Conservation (phyloP, 2,329 filamentous ascomycete species). For the Phialophora expanda region DNA sequence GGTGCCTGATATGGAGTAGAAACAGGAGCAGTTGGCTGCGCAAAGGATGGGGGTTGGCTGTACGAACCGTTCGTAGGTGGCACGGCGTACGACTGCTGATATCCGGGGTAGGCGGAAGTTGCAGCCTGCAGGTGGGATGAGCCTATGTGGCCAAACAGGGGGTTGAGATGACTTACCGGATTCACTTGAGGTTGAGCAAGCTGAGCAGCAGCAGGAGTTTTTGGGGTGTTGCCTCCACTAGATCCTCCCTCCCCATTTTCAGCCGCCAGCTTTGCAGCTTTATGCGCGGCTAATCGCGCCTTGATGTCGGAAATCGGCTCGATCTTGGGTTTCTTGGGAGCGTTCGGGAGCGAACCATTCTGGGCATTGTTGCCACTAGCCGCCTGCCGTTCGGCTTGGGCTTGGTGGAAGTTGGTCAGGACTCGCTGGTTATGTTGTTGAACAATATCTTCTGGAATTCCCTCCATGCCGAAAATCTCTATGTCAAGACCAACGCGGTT, state of each 20-base stretch:
- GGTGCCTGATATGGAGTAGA: slow-evolving; percentile 29
- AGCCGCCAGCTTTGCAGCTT: slow-evolving; percentile 64
- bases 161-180: slow-evolving; percentile 50
- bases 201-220: slow-evolving; percentile 55
- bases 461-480: slow-evolving; percentile 98
- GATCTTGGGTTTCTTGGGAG: slow-evolving; percentile 68
- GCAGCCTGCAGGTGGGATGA: slow-evolving; percentile 27
- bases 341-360: slow-evolving; percentile 57
- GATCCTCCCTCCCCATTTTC: slow-evolving; percentile 63
- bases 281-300: slow-evolving; percentile 77
- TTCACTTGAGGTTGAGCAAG: slow-evolving; percentile 46
- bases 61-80: slow-evolving; percentile 37
- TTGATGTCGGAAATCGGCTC: slow-evolving; percentile 80
- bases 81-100: slow-evolving; percentile 37
- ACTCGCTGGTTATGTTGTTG: slow-evolving; percentile 86
- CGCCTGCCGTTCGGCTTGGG: slow-evolving; percentile 79
- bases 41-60: slow-evolving; percentile 35
- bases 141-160: neutral
- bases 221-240: slow-evolving; percentile 64
- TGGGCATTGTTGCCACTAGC: slow-evolving; percentile 83
- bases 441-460: slow-evolving; percentile 84
- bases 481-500: slow-evolving; percentile 85
- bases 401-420: slow-evolving; percentile 81
- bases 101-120: slow-evolving; percentile 33
- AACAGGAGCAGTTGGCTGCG: slow-evolving; percentile 29